phyloP scores from a whole-genome alignment of 2,329 filamentous ascomycete species.

The Talaromyces verruculosus region DNA sequence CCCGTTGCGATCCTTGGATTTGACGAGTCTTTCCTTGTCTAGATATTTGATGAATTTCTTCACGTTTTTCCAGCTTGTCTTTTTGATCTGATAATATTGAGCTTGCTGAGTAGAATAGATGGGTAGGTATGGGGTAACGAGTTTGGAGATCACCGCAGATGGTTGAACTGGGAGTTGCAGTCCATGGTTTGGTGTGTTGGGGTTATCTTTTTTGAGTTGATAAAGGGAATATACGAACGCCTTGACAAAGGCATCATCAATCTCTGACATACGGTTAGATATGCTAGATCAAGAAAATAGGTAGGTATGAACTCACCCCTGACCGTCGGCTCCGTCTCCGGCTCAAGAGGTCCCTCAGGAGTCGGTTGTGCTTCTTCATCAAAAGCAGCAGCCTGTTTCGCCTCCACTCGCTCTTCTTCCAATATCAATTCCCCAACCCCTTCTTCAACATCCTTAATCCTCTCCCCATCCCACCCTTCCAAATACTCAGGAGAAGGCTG shows the following conservation, averaged over 20 bases:
- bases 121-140: slow-evolving; percentile 67
- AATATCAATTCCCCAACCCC: slow-evolving; percentile 45
- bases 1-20: slow-evolving; percentile 63
- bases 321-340: slow-evolving; percentile 56
- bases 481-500: slow-evolving; percentile 54
- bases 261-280: slow-evolving; percentile 49
- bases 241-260: slow-evolving; percentile 64
- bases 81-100: slow-evolving; percentile 65
- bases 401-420: slow-evolving; percentile 44
- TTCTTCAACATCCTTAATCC: slow-evolving; percentile 30
- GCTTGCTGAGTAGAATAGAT: slow-evolving; percentile 56
- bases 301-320: slow-evolving; percentile 46
- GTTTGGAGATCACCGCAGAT: slow-evolving; percentile 61
- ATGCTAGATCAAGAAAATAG: slow-evolving; percentile 20
- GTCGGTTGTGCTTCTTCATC: slow-evolving; percentile 27
- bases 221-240: slow-evolving; percentile 65
- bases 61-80: slow-evolving; percentile 68
- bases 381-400: slow-evolving; percentile 50
- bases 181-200: slow-evolving; percentile 53
- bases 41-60: slow-evolving; percentile 69
- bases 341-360: slow-evolving; percentile 31
- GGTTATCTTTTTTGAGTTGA: slow-evolving; percentile 59
- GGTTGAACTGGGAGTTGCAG: slow-evolving; percentile 64
- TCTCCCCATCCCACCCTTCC: slow-evolving; percentile 50
- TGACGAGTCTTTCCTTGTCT: slow-evolving; percentile 63